Conservation (phyloP, 2,329 filamentous ascomycete genomes). For the Alternaria sp. region DNA sequence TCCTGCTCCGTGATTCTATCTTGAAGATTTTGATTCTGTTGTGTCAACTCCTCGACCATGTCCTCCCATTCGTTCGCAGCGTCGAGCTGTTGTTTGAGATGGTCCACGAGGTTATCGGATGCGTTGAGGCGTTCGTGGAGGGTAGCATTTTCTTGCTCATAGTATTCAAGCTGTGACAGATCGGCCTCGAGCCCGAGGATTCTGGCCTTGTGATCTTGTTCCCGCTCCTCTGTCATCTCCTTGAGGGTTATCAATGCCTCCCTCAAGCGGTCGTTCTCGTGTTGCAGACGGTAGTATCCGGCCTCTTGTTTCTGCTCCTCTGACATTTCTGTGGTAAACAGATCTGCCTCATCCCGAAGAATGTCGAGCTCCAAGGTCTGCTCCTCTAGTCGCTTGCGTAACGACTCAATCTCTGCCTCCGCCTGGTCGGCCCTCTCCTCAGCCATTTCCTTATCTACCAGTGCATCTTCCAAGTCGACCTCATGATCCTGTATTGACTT, state of each 20-base stretch:
- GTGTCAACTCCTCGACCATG: conserved; percentile 90
- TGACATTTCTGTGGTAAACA: conserved; percentile 83
- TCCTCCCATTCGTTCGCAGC: conserved; percentile 87
- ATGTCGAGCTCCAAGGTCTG: conserved; percentile 88
- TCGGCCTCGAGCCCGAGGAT: conserved; percentile 53
- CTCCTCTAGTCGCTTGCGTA: conserved; percentile 82
- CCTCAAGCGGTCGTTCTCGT: conserved; percentile 84
- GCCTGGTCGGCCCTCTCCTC: conserved; percentile 87
- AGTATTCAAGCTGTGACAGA: conserved; percentile 42
- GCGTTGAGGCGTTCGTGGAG: conserved; percentile 76
- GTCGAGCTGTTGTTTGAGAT: conserved; percentile 90
- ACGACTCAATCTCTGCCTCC: conserved; percentile 78
- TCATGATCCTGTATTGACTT: conserved; percentile 84
- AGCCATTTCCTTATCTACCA: conserved; percentile 93
- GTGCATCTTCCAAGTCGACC: conserved; percentile 81
- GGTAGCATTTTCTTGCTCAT: conserved; percentile 69
- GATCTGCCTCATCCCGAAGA: conserved; percentile 83
- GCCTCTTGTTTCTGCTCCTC: conserved; percentile 86
- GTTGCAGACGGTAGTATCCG: conserved; percentile 91
- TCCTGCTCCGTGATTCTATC: conserved; percentile 86
- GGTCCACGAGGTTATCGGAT: conserved; percentile 78
- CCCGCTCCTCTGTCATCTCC: conserved; percentile 86
- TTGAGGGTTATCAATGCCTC: conserved; percentile 85
- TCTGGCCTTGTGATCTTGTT: conserved; percentile 72
- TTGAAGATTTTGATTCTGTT: conserved; percentile 83